Conservation (phyloP, 176 grass and related monocot genomes). For the Tillandsia leiboldiana region DNA sequence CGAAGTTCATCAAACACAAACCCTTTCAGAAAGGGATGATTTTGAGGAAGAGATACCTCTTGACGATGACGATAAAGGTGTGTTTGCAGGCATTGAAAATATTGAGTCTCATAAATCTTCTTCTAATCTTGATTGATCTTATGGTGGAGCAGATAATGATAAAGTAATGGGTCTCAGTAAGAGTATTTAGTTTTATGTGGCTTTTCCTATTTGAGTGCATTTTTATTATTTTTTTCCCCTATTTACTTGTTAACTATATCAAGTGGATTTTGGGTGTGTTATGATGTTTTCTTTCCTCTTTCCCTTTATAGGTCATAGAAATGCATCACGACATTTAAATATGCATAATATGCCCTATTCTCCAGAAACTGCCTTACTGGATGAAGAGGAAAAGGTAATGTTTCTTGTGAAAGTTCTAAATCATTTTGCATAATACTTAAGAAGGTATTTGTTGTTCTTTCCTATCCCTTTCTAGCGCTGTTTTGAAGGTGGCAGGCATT, state of each 20-base stretch:
- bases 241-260: not conserved
- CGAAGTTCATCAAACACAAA: slow-evolving; percentile 12
- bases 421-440: slow-evolving; percentile 10
- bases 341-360: slow-evolving; percentile 26
- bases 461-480: no score
- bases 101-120: not conserved
- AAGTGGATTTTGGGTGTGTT: slow-evolving; percentile 23
- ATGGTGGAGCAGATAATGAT: not conserved
- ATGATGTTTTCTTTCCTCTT: not conserved
- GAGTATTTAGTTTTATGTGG: not conserved
- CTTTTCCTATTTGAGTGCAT: not conserved
- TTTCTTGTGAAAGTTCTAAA: slow-evolving; percentile 16
- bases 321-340: slow-evolving; percentile 21
- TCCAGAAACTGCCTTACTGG: slow-evolving; percentile 31
- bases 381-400: slow-evolving; percentile 35
- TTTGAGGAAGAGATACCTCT: slow-evolving; percentile 79
- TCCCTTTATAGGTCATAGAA: slow-evolving; percentile 9
- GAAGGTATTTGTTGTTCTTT: no score
- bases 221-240: not conserved
- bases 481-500: no score
- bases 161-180: not conserved
- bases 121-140: not conserved
- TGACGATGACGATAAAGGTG: slow-evolving; percentile 50
- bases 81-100: not conserved
- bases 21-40: slow-evolving; percentile 54